Conservation (phyloP, 1,139 yeast genomes). For the Komagataea norvegica region DNA sequence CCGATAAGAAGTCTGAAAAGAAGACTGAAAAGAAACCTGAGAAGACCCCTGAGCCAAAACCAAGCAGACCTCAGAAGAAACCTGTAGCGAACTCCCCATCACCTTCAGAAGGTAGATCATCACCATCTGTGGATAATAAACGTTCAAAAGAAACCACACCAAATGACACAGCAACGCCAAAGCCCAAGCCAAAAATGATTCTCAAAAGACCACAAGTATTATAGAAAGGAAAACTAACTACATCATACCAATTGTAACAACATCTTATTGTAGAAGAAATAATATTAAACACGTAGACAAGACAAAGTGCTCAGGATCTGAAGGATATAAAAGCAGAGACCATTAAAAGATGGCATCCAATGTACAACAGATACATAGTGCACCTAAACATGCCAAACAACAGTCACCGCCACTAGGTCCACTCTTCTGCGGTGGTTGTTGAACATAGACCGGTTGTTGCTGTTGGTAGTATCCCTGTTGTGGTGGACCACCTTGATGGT, state of each 20-base stretch:
- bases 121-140: no score
- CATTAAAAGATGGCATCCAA: conserved; percentile 57
- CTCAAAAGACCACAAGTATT: conserved; percentile 6
- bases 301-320: not conserved
- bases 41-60: not conserved
- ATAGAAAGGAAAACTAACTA: no score
- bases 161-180: conserved; percentile 5
- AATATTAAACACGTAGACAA: no score
- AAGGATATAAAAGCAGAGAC: not conserved
- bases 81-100: no score
- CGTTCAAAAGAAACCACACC: not conserved
- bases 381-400: conserved; percentile 67
- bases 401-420: conserved; percentile 38
- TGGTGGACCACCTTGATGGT: conserved; percentile 26
- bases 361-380: conserved; percentile 70
- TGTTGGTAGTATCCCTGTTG: conserved; percentile 39
- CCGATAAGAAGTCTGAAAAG: no score
- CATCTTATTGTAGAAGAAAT: no score
- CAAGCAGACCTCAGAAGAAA: not conserved
- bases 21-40: no score
- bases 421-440: conserved; percentile 44
- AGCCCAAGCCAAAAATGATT: conserved; percentile 10
- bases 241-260: no score
- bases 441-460: conserved; percentile 66
- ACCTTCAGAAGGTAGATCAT: not conserved